Conservation (phyloP, 768 basidiomycete genomes). For the Pilatotrama ljubarskyi region DNA sequence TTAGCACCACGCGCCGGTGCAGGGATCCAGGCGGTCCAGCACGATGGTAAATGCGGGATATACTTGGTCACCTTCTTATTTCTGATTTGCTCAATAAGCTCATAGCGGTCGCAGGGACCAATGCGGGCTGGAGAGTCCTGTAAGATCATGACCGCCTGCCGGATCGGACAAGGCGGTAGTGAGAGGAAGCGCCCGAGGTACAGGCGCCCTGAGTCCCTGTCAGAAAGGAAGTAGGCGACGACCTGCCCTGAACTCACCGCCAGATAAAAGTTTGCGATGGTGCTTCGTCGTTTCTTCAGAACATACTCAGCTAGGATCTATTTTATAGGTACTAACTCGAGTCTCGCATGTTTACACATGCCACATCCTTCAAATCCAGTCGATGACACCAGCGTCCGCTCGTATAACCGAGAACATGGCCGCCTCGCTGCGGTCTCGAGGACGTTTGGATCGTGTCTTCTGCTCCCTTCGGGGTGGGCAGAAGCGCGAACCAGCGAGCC, state of each 20-base stretch:
- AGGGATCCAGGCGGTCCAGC: no score
- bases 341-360: constrained; percentile 44
- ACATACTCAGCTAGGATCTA: constrained; percentile 38
- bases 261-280: constrained; percentile 1
- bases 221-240: not conserved
- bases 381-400: constrained; percentile 36
- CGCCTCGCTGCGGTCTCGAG: constrained; percentile 31
- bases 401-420: constrained; percentile 40
- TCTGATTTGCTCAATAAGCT: no score
- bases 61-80: no score
- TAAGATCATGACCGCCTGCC: no score
- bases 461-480: constrained; percentile 23
- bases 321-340: constrained; percentile 37
- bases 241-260: constrained; percentile 12
- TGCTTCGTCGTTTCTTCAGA: constrained; percentile 32
- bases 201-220: not conserved
- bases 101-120: no score
- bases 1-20: no score
- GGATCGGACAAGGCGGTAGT: no score
- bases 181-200: not conserved
- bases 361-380: constrained; percentile 39
- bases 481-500: constrained; percentile 32
- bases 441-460: constrained; percentile 34
- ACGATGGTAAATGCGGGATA: no score
- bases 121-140: no score